These are phyloP conservation scores for Auriculariales sp. DNA, from an alignment of 768 basidiomycete genomes.

Conservation along the genomic window DNA sequence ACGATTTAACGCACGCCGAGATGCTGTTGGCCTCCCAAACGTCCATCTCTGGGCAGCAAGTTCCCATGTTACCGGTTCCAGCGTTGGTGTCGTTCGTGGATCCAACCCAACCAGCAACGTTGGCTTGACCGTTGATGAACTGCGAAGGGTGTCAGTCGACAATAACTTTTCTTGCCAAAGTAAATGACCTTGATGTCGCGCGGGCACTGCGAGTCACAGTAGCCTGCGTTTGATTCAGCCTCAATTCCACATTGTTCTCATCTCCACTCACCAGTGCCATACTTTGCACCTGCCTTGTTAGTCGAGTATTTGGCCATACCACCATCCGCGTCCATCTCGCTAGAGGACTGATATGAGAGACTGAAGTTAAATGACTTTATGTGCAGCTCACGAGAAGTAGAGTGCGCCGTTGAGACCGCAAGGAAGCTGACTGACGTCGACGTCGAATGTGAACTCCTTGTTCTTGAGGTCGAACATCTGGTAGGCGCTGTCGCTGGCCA, in stretches of 20 bases:
- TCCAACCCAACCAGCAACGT: constrained; percentile 27
- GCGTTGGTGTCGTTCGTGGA: constrained; percentile 27
- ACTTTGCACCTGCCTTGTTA: constrained; percentile 26
- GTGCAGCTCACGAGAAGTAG: no score
- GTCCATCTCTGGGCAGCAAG: constrained; percentile 49
- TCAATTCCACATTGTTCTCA: neutral
- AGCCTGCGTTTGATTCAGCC: constrained; percentile 46
- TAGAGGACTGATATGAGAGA: no score
- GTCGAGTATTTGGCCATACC: constrained; percentile 30
- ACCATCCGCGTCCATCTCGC: constrained; percentile 45
- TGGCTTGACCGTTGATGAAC: constrained; percentile 21
- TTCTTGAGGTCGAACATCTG: constrained; percentile 35
- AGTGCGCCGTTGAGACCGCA: constrained; percentile 50
- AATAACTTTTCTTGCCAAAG: constrained; percentile 28
- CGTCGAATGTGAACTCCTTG: constrained; percentile 46
- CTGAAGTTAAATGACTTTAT: no score
- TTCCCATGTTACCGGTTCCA: constrained; percentile 29
- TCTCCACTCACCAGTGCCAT: constrained; percentile 1
- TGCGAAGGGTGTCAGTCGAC: neutral
- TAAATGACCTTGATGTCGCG: constrained; percentile 46
- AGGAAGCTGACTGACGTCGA: constrained; percentile 40
- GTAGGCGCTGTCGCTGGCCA: constrained; percentile 30
- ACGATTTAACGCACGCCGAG: constrained; percentile 15
- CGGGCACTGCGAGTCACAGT: constrained; percentile 50
- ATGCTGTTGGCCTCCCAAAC: constrained; percentile 44